A percentile compares a stretch with the other conserved stretches of the same genome.
Conservation (phyloP, 2,329 filamentous ascomycete species). For the Thelonectria rubi region DNA sequence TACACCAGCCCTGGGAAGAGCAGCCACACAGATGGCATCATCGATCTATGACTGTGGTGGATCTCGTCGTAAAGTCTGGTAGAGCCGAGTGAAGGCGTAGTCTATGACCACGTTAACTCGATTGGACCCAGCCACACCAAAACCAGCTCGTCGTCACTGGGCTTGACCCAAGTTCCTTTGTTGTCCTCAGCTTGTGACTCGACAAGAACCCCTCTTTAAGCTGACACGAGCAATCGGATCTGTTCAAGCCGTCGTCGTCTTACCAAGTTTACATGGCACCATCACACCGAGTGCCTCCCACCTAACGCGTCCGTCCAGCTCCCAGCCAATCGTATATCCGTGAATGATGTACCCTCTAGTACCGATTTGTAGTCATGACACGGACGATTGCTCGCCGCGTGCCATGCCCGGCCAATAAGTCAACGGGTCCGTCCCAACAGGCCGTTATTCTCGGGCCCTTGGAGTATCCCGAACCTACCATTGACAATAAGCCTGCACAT, state of each 20-base stretch:
- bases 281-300: neutral
- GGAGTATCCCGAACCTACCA: neutral
- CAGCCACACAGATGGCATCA: neutral
- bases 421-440: neutral
- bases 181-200: too few relatives aligned
- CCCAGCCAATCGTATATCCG: neutral
- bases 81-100: neutral
- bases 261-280: neutral
- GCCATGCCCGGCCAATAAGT: neutral
- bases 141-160: too few relatives aligned
- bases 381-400: neutral
- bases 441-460: neutral
- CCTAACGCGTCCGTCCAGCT: neutral
- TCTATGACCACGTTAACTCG: neutral
- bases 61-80: neutral
- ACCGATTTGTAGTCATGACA: constrained; percentile 1
- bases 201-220: too few relatives aligned
- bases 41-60: neutral
- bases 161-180: too few relatives aligned
- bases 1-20: too few relatives aligned
- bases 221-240: too few relatives aligned
- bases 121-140: neutral
- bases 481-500: neutral
- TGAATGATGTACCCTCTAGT: neutral
- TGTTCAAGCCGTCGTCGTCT: too few relatives aligned